A percentile compares a stretch with the other conserved stretches of the same genome.
phyloP scores from a whole-genome alignment of 768 basidiomycete genomes.

The Ramaria rubella region DNA sequence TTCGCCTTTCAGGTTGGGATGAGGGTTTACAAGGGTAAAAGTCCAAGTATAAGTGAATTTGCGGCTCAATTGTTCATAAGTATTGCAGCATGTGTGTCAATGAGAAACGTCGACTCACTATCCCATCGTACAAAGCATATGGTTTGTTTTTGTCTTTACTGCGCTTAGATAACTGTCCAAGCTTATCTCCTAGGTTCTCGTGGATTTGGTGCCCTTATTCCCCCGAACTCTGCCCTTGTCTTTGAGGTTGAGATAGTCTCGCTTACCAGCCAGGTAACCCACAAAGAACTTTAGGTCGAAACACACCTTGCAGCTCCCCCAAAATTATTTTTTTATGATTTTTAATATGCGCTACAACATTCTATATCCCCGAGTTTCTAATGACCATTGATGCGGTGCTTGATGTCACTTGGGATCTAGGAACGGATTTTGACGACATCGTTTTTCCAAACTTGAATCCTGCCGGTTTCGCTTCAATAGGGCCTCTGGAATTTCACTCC shows the following conservation, averaged over 20 bases:
- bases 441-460: too few relatives aligned
- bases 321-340: too few relatives aligned
- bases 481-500: too few relatives aligned
- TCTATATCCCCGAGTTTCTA: too few relatives aligned
- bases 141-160: constrained; percentile 43
- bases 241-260: constrained; percentile 83
- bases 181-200: constrained; percentile 45
- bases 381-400: too few relatives aligned
- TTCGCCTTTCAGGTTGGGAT: constrained; percentile 53
- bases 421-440: too few relatives aligned
- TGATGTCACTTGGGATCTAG: too few relatives aligned
- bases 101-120: constrained; percentile 86
- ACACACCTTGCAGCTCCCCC: too few relatives aligned
- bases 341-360: too few relatives aligned
- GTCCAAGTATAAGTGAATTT: background rate
- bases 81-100: constrained; percentile 70
- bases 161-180: background rate
- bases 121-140: constrained; percentile 75
- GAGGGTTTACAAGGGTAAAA: constrained; percentile 52
- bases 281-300: constrained; percentile 56
- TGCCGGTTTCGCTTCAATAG: too few relatives aligned
- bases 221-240: constrained; percentile 69
- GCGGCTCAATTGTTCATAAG: background rate
- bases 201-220: constrained; percentile 74
- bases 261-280: constrained; percentile 41